Conservation (phyloP, 2,329 filamentous ascomycete genomes). For the Fusarium sp. region DNA sequence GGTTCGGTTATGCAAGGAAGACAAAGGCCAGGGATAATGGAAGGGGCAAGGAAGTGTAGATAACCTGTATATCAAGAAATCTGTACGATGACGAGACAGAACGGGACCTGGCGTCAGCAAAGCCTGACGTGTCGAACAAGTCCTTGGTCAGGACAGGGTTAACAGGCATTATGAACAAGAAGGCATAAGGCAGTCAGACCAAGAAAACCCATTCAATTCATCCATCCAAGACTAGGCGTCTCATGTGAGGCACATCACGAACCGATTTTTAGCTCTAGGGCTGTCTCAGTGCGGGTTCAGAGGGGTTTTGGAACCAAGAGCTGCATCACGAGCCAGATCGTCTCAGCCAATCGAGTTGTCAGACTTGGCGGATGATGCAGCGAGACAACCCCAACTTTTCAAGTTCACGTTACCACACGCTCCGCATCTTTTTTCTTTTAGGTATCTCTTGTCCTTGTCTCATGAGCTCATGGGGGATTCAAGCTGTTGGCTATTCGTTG, state of each 20-base stretch:
- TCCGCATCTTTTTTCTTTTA: background rate
- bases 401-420: constrained; percentile 14
- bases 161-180: background rate
- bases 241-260: constrained; percentile 40
- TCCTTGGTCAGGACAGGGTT: constrained; percentile 21
- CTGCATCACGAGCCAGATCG: constrained; percentile 33
- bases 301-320: constrained; percentile 20
- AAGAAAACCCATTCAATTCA: constrained; percentile 9
- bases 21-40: background rate
- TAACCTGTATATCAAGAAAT: constrained; percentile 14
- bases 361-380: constrained; percentile 30
- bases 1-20: background rate
- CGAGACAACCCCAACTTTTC: constrained; percentile 31
- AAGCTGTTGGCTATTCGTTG: constrained; percentile 26
- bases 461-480: constrained; percentile 19
- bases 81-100: constrained; percentile 25
- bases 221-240: constrained; percentile 21
- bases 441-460: constrained; percentile 19
- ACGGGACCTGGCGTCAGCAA: constrained; percentile 19
- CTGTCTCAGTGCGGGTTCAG: constrained; percentile 26
- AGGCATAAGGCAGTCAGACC: background rate
- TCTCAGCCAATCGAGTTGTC: constrained; percentile 32
- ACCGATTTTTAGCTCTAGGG: constrained; percentile 17
- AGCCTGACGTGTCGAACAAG: constrained; percentile 8
- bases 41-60: constrained; percentile 4